A percentile compares a stretch with the other conserved stretches of the same genome.
Evolutionary conservation across 371 early-diverging fungal genomes (phyloP).

Genomic region (Batkoa obscura): DNA sequence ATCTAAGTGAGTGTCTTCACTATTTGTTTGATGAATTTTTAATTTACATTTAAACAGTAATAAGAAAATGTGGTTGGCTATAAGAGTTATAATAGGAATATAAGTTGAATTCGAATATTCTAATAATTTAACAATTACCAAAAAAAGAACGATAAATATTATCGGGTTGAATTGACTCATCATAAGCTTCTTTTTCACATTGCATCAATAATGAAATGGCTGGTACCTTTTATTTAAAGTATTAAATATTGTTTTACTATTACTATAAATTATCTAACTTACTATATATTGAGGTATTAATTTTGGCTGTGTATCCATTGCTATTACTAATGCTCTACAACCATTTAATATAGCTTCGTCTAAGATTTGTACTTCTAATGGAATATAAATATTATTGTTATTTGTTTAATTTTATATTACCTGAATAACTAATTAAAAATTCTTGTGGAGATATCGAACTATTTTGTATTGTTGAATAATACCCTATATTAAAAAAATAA

Average conservation of each 20-base stretch:
- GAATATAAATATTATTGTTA: neutral
- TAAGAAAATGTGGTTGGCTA: neutral
- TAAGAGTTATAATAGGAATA: neutral
- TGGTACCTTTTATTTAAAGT: neutral
- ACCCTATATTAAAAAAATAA: no score
- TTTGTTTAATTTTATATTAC: neutral
- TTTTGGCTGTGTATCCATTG: neutral
- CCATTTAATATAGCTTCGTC: neutral
- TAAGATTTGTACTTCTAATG: neutral
- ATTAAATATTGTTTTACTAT: no score
- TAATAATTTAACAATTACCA: neutral
- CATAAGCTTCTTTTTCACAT: neutral
- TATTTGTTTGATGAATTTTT: neutral
- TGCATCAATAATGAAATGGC: neutral
- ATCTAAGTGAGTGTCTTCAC: neutral
- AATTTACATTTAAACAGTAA: neutral
- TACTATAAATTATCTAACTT: neutral
- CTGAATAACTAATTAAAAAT: neutral
- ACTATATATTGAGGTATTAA: neutral
- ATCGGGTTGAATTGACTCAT: neutral
- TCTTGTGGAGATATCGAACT: neutral
- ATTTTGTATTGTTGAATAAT: no score
- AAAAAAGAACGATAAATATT: slow-evolving; percentile 1
- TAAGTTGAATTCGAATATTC: neutral
- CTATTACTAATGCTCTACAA: neutral